Evolutionary conservation across 164 flowering plant species (phyloP).

Genomic region (Taxillus chinensis): DNA sequence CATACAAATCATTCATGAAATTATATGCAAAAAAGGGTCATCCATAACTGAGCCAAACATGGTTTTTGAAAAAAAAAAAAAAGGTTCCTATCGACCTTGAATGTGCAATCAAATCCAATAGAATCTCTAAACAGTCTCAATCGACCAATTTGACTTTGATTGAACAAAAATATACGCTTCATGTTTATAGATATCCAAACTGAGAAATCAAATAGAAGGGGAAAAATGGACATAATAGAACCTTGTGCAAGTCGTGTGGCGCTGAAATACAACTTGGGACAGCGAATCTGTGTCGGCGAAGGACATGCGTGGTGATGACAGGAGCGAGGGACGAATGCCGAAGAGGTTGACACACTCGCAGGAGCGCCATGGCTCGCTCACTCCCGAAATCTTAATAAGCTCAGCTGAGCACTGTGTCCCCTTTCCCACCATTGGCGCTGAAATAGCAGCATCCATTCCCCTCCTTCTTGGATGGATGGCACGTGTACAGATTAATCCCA

Average conservation of each 20-base stretch:
- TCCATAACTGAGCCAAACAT: too few relatives aligned
- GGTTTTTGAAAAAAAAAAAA: too few relatives aligned
- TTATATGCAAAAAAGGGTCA: too few relatives aligned
- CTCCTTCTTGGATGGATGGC: too few relatives aligned
- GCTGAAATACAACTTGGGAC: slow-evolving; percentile 10
- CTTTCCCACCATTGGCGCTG: too few relatives aligned
- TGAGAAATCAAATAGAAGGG: background rate
- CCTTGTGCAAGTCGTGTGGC: slow-evolving; percentile 21
- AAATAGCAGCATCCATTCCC: too few relatives aligned
- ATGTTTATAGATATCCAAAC: too few relatives aligned
- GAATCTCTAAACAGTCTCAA: background rate
- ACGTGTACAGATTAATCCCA: too few relatives aligned
- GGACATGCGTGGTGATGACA: background rate
- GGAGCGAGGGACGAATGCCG: slow-evolving; percentile 5
- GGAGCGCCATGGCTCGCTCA: slow-evolving; percentile 9
- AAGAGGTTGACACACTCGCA: slow-evolving; percentile 13
- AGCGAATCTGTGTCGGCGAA: slow-evolving; percentile 10
- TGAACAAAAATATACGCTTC: too few relatives aligned
- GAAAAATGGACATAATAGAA: background rate
- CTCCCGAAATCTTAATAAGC: background rate
- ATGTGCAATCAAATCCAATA: background rate
- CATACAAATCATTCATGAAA: too few relatives aligned
- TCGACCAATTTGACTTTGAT: background rate
- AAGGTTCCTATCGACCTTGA: too few relatives aligned
- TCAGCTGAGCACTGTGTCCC: too few relatives aligned